Evolutionary conservation across 441 rosid species (phyloP), one percentile per base, ranked within the genome.

Genomic region (Croton laevigatus): DNA sequence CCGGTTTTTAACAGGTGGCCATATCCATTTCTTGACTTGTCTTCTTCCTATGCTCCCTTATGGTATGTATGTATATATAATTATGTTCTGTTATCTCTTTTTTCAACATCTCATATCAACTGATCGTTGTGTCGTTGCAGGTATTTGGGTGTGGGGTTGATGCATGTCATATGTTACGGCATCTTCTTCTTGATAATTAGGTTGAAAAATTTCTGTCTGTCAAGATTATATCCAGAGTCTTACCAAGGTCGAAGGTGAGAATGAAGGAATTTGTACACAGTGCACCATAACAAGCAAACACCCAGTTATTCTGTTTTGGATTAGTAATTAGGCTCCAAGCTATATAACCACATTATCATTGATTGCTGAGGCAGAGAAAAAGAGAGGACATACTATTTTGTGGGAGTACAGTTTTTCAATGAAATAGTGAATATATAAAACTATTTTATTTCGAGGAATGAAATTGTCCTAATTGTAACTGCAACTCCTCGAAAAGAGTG

Each of bases 1-100:
- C 11, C 12, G 19, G 11, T 46, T 16, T 34, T 54, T 73, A 62
- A 60, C 74, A 94, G 98, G 97, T 94, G 98, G 99, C 98, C 98
- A 8, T 94, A 94, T 83, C 87, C 91, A 60, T 90, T 94, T 79
- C 92, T 92, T 42, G 96, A 92, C 82, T 70, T 94, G 73, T 86
- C 95, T 53, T 80, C 90, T 22, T 55, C 85, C 9, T 81, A 82
- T 68, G 91, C 98, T 65, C 94, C 97, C 20, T 72, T 94, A 70
- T 92, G 97, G 99, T 92, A 87, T 48, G 85, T 59, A 27, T 16
- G 22, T 48, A 85, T 59, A 27, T 16, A 8, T 17, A 11, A 40
- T 32, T 6, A 51, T 16, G 17, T 13, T 27, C 42, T 63, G 8
- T 55, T 71, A 16, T 16, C 23, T 14, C 20, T 49, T 13, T 49